Conservation (phyloP, 192 early-diverging fungal genomes). For the Coemansia javaensis region DNA sequence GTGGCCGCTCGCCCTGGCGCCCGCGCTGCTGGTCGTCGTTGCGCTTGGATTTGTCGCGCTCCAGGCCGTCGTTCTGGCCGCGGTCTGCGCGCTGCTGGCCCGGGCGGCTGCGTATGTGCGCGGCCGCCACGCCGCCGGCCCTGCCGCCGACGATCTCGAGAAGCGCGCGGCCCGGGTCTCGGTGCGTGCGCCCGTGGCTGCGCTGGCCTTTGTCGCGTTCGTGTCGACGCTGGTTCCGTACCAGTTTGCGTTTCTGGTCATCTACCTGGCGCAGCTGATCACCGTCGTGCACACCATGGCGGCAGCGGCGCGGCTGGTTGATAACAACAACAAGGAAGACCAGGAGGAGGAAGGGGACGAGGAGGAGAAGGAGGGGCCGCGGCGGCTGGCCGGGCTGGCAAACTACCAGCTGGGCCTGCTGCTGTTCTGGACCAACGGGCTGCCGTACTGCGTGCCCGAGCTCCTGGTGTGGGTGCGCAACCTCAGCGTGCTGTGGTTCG, state of each 20-base stretch:
- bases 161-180: too few relatives aligned
- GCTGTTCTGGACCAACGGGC: conserved; percentile 62
- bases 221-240: conserved; percentile 65
- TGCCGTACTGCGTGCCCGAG: conserved; percentile 72
- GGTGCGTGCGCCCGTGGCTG: conserved; percentile 21
- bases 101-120: not conserved
- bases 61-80: conserved; percentile 23
- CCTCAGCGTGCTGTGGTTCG: conserved; percentile 74
- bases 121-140: too few relatives aligned
- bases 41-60: conserved; percentile 35
- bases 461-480: conserved; percentile 79
- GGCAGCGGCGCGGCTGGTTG: too few relatives aligned
- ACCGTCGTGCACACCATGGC: conserved; percentile 21
- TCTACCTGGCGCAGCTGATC: conserved; percentile 57
- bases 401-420: conserved; percentile 66
- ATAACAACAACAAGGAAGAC: too few relatives aligned
- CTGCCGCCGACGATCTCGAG: too few relatives aligned
- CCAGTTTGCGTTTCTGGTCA: conserved; percentile 70
- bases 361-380: not conserved
- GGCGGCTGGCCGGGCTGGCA: conserved; percentile 26
- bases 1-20: conserved; percentile 17
- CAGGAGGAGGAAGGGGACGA: too few relatives aligned
- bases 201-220: conserved; percentile 48
- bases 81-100: conserved; percentile 10
- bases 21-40: conserved; percentile 21